Evolutionary conservation across 2,329 filamentous ascomycete genomes (phyloP).

Genomic region (Keithomyces neogunnii): DNA sequence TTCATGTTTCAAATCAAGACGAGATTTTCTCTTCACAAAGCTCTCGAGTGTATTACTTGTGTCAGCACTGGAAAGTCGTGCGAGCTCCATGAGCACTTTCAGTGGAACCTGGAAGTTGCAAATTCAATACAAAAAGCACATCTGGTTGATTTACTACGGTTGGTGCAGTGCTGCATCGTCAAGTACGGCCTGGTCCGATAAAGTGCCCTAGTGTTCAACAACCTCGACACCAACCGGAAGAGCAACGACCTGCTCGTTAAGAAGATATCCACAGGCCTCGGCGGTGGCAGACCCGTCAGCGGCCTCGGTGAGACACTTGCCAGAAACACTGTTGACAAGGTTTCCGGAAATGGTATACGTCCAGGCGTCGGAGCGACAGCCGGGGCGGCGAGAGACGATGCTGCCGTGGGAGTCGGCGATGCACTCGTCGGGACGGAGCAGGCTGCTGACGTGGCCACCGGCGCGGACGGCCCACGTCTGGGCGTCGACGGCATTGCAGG

Average conservation of each 20-base stretch:
- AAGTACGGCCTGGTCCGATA: too few relatives aligned
- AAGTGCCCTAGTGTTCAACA: background rate
- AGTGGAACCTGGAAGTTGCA: too few relatives aligned
- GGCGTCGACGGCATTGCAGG: conserved; percentile 27
- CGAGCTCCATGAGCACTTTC: too few relatives aligned
- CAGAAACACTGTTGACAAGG: conserved; percentile 24
- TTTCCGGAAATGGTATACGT: conserved; percentile 34
- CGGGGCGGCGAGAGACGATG: conserved; percentile 8
- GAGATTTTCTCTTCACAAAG: too few relatives aligned
- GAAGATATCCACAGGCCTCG: conserved; percentile 24
- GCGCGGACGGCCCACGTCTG: conserved; percentile 33
- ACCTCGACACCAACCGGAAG: conserved; percentile 30
- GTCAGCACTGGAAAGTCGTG: too few relatives aligned
- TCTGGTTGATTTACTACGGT: too few relatives aligned
- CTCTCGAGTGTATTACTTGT: too few relatives aligned
- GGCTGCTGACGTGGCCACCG: conserved; percentile 26
- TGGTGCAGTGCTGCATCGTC: too few relatives aligned
- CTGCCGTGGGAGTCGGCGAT: conserved; percentile 17
- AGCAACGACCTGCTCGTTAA: conserved; percentile 36
- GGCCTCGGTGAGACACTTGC: conserved; percentile 30
- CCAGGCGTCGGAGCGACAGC: conserved; percentile 27
- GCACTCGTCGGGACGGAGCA: conserved; percentile 25
- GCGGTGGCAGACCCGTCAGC: conserved; percentile 15
- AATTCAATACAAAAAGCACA: too few relatives aligned
- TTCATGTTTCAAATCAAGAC: background rate